These are phyloP conservation scores for Marchantia polymorpha DNA, from an alignment of 225 moss, liverwort and hornwort species.

Conservation along the genomic window DNA sequence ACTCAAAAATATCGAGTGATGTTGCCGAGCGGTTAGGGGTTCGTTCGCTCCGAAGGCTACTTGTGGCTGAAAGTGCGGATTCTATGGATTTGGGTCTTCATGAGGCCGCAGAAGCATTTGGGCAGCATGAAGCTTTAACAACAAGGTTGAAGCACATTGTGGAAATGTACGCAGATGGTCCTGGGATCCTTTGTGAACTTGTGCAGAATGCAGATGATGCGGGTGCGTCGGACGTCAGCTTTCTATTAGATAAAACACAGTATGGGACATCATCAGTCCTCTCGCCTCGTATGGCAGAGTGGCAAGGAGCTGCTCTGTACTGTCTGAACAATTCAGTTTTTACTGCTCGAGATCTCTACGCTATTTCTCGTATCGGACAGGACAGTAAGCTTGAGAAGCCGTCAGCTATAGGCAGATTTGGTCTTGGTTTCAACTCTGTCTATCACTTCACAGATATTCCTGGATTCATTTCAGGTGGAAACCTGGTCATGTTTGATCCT, in stretches of 20 bases:
- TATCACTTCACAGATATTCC: constrained; percentile 95
- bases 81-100: constrained; percentile 88
- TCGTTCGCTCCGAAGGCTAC: constrained; percentile 68
- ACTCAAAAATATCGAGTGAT: constrained; percentile 80
- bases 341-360: constrained; percentile 76
- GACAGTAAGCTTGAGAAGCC: constrained; percentile 93
- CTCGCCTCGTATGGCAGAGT: constrained; percentile 81
- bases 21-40: constrained; percentile 87
- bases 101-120: constrained; percentile 91
- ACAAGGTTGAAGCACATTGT: constrained; percentile 88
- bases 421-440: constrained; percentile 89
- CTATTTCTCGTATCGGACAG: constrained; percentile 87
- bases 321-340: constrained; percentile 83
- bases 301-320: constrained; percentile 86
- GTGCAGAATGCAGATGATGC: constrained; percentile 94
- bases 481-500: constrained; percentile 87
- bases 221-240: constrained; percentile 75
- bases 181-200: constrained; percentile 81
- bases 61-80: constrained; percentile 80
- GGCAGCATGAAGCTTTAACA: constrained; percentile 86
- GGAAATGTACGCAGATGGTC: constrained; percentile 89
- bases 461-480: constrained; percentile 78
- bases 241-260: constrained; percentile 68
- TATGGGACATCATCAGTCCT: constrained; percentile 80
- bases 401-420: constrained; percentile 85